Evolutionary conservation across 805 yeast species (phyloP).

Genomic region (Martiniozyma abietophila): DNA sequence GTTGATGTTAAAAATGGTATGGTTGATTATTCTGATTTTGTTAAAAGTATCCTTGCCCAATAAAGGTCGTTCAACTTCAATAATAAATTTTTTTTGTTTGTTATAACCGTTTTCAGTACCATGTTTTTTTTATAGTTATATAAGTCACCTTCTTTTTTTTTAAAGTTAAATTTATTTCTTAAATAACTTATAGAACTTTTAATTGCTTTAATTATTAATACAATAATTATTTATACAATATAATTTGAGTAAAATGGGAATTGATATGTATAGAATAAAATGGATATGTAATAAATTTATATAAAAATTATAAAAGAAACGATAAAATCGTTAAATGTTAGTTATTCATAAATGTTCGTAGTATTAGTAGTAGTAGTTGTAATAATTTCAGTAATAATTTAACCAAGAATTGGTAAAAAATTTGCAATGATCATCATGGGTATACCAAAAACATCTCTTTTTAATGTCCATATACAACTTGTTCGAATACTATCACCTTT

Average conservation of each 20-base stretch:
- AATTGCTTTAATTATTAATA: no score
- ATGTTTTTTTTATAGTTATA: conserved; percentile 1
- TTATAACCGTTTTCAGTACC: neutral
- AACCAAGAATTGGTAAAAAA: conserved; percentile 65
- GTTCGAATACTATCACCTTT: conserved; percentile 53
- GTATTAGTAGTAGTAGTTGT: no score
- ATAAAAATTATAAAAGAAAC: no score
- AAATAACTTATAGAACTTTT: no score
- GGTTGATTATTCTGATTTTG: conserved; percentile 91
- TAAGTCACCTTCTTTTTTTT: no score
- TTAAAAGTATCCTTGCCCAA: conserved; percentile 87
- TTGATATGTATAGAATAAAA: no score
- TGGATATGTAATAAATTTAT: neutral
- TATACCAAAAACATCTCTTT: conserved; percentile 90
- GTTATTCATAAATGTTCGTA: no score
- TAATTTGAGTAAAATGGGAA: no score
- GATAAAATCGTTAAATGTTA: no score
- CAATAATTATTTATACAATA: no score
- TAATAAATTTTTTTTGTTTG: neutral
- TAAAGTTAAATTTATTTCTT: no score
- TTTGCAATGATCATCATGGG: conserved; percentile 97
- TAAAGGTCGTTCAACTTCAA: no score
- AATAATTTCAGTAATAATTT: conserved; percentile 2
- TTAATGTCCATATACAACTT: conserved; percentile 84
- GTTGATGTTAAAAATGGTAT: conserved; percentile 91